Base-by-base conservation (phyloP, 805 yeast species). In the Candida fluviatilis region DNA sequence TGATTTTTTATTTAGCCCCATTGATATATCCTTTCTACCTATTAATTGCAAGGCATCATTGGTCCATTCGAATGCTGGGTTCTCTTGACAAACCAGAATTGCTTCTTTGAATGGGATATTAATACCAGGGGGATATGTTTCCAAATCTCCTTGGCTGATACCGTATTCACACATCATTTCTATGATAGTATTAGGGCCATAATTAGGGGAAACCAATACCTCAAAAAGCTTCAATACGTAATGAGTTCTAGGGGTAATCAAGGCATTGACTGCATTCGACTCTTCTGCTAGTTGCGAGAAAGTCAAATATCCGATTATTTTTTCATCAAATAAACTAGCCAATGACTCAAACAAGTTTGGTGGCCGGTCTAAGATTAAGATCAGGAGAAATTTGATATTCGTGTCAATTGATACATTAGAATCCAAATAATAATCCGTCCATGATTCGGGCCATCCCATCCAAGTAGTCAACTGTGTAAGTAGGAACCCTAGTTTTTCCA, bases 41-140 rank as follows among this genome's bases (percentile, higher is more conserved):
- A 84, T 73, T 24, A 85, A 58, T 12, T 75, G 74, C 15, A 83
- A 62, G 12, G 75, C 73, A 14, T 59, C 62, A 21, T 38, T 52
- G 36, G 59, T 70, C 76, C 72, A 76, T 27, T 64, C 74, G 25
- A 69, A 69, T 1, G 73, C 73, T 1, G 79, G 70, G 18, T 60
- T 66, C 38, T 69, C 75, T 58, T 75, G 86, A 50, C 80, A 72
- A 35, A 55, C 52, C 49, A 71, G 66, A 13, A 84, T 58, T 1
- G 80, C 73, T 41, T 80, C 88, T 44, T 76, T 76, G 34, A 90
- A 57, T 0, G 95, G 87, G 4, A 84, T 57, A 23, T 73, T 60
- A 1, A 89, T 66, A 0, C 95, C 95, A 2, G 78, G 59, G 0
- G 96, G 96, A 48, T 72, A 84, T 0, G 88, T 74, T 29, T 84